Base-by-base conservation (phyloP, 306 rosid species). In the Citrullus mucosospermus region DNA sequence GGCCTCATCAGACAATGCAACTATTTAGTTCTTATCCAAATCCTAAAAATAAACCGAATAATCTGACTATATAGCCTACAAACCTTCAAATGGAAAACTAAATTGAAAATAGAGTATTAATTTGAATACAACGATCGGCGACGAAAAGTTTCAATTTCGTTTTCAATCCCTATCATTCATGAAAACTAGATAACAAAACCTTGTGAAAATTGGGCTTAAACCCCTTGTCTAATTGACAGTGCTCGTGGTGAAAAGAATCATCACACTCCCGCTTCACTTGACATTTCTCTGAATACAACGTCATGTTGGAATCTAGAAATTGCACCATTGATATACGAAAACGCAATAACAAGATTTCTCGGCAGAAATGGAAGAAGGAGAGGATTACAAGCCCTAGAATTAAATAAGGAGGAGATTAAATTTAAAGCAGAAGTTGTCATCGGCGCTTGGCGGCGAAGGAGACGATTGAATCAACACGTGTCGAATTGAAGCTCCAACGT, bases 181-280 rank as follows among this genome's bases (percentile, higher is more conserved):
- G 22, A n/a, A 46, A 71, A 48, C 7, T 32, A 78, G 82, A 75
- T 61, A 55, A 48, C 77, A 44, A 80, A 46, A 89, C 97, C 94
- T 91, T 87, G 18, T 69, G 84, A 48, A 81, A 57, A 70, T 81
- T 65, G 12, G 84, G 82, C 80, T 89, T 93, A 70, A 79, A 59
- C 18, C 96, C 96, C 87, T 91, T 93, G 65, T 61, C 79, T 22
- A 87, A 81, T 5, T 88, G 88, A 5, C 80, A 89, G 44, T 83
- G 84, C 44, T 89, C 88, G 30, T 90, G 88, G 56, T 88, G 90
- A 9, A 86, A 84, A 1, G 88, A 36, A n/a, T 88, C 97, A 79
- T 86, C 97, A 53, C 84, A 83, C 89, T 91, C 98, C 82, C 88
- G 79, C 85, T 91, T 93, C 82, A 87, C 88, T 41, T 85, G 79